These are phyloP conservation scores for Fusarium chuoi DNA, from an alignment of 2,329 filamentous ascomycete genomes.

Conservation along the genomic window DNA sequence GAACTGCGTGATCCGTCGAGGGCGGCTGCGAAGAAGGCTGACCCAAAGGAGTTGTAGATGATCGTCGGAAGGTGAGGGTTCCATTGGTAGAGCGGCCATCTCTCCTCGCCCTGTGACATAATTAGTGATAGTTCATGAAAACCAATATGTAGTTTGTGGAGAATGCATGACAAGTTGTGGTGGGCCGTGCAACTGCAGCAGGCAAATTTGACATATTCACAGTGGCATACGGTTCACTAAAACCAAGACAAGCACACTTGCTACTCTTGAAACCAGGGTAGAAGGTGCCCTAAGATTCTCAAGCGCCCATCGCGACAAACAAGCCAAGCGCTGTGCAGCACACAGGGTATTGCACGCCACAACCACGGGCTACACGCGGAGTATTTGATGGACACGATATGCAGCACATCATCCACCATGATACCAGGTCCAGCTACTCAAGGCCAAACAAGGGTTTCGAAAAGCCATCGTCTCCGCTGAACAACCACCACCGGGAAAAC, in stretches of 20 bases:
- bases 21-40: constrained; percentile 52
- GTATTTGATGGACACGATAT: constrained; percentile 27
- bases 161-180: constrained; percentile 13
- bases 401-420: constrained; percentile 33
- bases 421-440: constrained; percentile 14
- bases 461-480: neutral
- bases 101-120: constrained; percentile 63
- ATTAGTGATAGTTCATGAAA: constrained; percentile 20
- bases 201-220: neutral
- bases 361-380: constrained; percentile 14
- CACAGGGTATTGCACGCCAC: constrained; percentile 20
- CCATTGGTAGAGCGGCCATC: constrained; percentile 69
- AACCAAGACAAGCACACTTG: neutral
- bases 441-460: neutral
- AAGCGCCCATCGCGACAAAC: constrained; percentile 21
- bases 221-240: neutral
- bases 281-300: neutral
- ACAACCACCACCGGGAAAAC: neutral
- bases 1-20: constrained; percentile 53
- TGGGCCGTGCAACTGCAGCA: constrained; percentile 7
- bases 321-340: constrained; percentile 13
- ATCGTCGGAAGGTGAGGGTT: constrained; percentile 71
- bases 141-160: neutral
- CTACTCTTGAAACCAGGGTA: neutral
- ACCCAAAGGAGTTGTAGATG: constrained; percentile 66